Base-by-base conservation (phyloP, 129 eudicot genomes). In the Logfia minima region DNA sequence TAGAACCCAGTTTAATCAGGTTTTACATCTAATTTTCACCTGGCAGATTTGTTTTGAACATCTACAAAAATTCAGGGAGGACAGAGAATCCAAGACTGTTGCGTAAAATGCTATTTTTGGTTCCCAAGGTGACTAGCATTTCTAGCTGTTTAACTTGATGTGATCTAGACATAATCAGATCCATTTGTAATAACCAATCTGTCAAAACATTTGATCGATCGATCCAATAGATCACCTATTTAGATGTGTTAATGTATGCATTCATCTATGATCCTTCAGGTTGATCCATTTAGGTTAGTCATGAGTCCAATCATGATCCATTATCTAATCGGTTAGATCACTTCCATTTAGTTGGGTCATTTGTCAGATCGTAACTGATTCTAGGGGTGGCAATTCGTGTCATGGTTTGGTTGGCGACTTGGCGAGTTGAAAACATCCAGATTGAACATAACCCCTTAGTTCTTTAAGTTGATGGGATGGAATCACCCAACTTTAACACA, bases 91-190 rank as follows among this genome's bases (percentile, higher is more conserved):
- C 53, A 60, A 64, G 18, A 22, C 67, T 31, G 70, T 80, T 90
- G 72, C 21, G 64, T 45, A 85, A 84, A 82, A 92, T 92, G 63
- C 96, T 92, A 23, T 73, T 92, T 59, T 59, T 90, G 89, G 70
- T 90, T 79, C 98, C 96, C 28, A 82, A 88, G 96, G 98, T 86
- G 59, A 63, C 59, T 60, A 61, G 61, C 68, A 28, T 51, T 71
- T 39, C 26, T 75, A 19, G 35, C 24, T 19, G 18, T 75, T 9
- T 59, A 14, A 66, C 37, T 76, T 53, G 10, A 34, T 80, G 32
- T 75, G 66, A 34, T 67, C 51, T 2, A 13, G 21, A 29, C 37
- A 45, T 14, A 17, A 14, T 64, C 32, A 5, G 32, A 60, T 26
- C 19, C 41, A 28, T 65, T 39, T 31, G 45, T 65, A 5, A 21